Evolutionary conservation across 1,139 yeast genomes (phyloP).

Genomic region (Zygosaccharomyces sapae): DNA sequence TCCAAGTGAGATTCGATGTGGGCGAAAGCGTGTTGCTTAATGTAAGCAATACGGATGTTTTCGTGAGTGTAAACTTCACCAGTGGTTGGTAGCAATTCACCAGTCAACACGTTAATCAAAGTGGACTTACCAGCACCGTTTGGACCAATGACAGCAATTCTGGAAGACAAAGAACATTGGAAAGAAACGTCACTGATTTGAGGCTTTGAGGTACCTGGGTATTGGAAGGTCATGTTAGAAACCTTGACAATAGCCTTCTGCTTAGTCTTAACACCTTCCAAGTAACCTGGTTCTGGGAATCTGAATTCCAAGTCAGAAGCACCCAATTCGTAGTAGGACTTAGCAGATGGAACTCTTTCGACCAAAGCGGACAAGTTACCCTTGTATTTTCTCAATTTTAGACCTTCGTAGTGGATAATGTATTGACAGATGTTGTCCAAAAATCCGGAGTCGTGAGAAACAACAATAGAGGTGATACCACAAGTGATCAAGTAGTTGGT

Average conservation of each 20-base stretch:
- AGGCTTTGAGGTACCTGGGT: slow-evolving; percentile 97
- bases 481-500: slow-evolving; percentile 97
- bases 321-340: slow-evolving; percentile 97
- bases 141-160: slow-evolving; percentile 99
- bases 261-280: slow-evolving; percentile 99
- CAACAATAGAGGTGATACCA: slow-evolving; percentile 96
- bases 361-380: slow-evolving; percentile 99
- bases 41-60: slow-evolving; percentile 99
- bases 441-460: slow-evolving; percentile 99
- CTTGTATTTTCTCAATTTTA: slow-evolving; percentile 98
- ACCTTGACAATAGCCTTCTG: slow-evolving; percentile 99
- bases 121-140: slow-evolving; percentile 99
- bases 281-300: slow-evolving; percentile 99
- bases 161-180: slow-evolving; percentile 98
- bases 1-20: slow-evolving; percentile 98
- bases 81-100: slow-evolving; percentile 95
- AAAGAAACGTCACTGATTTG: slow-evolving; percentile 85
- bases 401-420: slow-evolving; percentile 99
- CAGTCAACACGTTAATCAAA: slow-evolving; percentile 95
- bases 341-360: slow-evolving; percentile 97
- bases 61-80: slow-evolving; percentile 99
- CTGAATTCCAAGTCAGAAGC: slow-evolving; percentile 93
- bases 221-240: slow-evolving; percentile 94
- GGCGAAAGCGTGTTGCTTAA: slow-evolving; percentile 99
- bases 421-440: slow-evolving; percentile 95